A percentile compares a stretch with the other conserved stretches of the same genome.
These are phyloP conservation scores for Penicillium sp. DNA, from an alignment of 2,329 filamentous ascomycete genomes.

Conservation along the genomic window DNA sequence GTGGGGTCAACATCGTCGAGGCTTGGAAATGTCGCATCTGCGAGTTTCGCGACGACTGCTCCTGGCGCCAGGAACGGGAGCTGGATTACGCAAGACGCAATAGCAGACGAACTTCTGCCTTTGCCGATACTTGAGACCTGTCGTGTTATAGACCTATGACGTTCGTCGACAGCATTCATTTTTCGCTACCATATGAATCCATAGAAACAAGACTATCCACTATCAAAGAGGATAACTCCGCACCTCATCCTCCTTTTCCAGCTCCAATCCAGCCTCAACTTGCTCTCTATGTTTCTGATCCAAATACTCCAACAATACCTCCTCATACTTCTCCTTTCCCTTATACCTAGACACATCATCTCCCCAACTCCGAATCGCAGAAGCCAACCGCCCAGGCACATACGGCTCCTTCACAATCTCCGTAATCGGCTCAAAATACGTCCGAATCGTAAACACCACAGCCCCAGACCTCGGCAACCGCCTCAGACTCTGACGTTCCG, in stretches of 20 bases:
- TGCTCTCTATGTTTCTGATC: slow-evolving; percentile 71
- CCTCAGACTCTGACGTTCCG: slow-evolving; percentile 66
- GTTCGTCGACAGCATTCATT: neutral
- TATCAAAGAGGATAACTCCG: slow-evolving; percentile 56
- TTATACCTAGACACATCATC: slow-evolving; percentile 73
- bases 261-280: slow-evolving; percentile 59
- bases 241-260: slow-evolving; percentile 56
- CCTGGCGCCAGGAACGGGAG: slow-evolving; percentile 69
- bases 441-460: slow-evolving; percentile 70
- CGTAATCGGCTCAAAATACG: slow-evolving; percentile 69
- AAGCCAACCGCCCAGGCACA: slow-evolving; percentile 72
- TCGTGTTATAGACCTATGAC: neutral
- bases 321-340: slow-evolving; percentile 66
- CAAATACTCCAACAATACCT: slow-evolving; percentile 69
- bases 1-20: slow-evolving; percentile 75
- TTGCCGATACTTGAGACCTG: slow-evolving; percentile 7
- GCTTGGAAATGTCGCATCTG: slow-evolving; percentile 83
- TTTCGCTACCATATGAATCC: neutral
- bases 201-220: neutral
- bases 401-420: slow-evolving; percentile 66
- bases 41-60: slow-evolving; percentile 73
- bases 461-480: slow-evolving; percentile 55
- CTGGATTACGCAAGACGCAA: slow-evolving; percentile 47
- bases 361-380: slow-evolving; percentile 74
- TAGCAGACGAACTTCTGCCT: slow-evolving; percentile 20